Conservation (phyloP, 2,329 filamentous ascomycete genomes). For the Escovopsis sp. region DNA sequence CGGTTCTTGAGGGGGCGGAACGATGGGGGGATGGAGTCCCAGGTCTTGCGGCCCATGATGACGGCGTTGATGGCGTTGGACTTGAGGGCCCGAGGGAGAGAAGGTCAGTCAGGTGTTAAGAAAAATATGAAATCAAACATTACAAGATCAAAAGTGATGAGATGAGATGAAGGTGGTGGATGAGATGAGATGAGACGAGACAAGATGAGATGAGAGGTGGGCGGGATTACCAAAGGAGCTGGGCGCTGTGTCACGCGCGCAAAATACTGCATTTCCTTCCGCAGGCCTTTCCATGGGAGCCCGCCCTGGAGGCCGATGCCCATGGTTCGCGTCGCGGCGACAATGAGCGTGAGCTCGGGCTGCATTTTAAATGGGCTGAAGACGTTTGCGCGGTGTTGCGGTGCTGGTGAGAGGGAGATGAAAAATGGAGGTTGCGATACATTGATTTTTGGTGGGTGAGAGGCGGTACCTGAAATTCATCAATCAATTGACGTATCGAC, state of each 20-base stretch:
- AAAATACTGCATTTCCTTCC: slow-evolving; percentile 91
- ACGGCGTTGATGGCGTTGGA: slow-evolving; percentile 49
- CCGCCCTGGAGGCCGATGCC: slow-evolving; percentile 71
- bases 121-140: neutral
- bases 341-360: slow-evolving; percentile 69
- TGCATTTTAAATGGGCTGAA: slow-evolving; percentile 14
- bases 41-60: slow-evolving; percentile 96
- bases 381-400: neutral
- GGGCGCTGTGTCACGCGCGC: slow-evolving; percentile 69
- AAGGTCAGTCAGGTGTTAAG: neutral
- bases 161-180: neutral
- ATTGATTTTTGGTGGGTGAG: too few species aligned
- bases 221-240: slow-evolving; percentile 23
- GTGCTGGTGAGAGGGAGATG: neutral
- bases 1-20: slow-evolving; percentile 70
- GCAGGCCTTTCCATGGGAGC: slow-evolving; percentile 80
- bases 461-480: too few species aligned
- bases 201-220: neutral
- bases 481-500: too few species aligned
- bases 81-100: slow-evolving; percentile 7
- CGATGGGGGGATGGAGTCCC: slow-evolving; percentile 69
- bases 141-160: neutral
- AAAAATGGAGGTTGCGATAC: too few species aligned
- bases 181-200: neutral
- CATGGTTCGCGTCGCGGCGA: slow-evolving; percentile 80